Conservation (phyloP, 139 green algal genomes). For the Volvox reticuliferus region DNA sequence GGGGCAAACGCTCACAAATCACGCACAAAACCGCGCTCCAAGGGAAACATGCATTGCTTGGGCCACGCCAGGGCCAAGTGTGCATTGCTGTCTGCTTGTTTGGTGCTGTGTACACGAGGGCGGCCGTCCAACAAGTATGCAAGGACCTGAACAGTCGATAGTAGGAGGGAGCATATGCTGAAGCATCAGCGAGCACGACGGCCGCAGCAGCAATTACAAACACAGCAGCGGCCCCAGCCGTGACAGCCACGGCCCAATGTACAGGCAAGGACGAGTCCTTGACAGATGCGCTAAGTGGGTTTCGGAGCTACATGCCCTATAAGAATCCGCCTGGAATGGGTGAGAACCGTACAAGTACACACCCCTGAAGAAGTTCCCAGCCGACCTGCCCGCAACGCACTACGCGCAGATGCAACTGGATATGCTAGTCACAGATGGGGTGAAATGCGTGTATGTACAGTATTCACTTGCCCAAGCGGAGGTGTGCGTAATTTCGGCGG, state of each 20-base stretch:
- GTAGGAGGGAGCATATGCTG: too few species aligned
- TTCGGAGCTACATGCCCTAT: not conserved
- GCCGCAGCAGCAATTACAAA: not conserved
- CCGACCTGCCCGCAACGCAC: not conserved
- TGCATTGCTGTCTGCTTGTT: too few species aligned
- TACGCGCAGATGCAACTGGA: not conserved
- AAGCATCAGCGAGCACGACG: not conserved
- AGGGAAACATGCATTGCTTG: too few species aligned
- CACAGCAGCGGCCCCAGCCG: not conserved
- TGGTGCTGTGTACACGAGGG: too few species aligned
- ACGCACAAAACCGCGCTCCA: too few species aligned
- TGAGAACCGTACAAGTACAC: slow-evolving; percentile 13
- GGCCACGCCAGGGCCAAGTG: too few species aligned
- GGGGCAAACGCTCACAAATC: too few species aligned
- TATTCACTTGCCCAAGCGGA: not conserved
- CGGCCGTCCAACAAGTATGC: too few species aligned
- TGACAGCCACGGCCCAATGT: not conserved
- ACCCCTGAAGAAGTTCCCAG: not conserved
- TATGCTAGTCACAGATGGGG: not conserved
- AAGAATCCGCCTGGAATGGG: too few species aligned
- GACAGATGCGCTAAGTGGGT: not conserved
- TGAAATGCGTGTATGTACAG: not conserved
- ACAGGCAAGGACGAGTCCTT: too few species aligned
- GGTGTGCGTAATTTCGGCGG: not conserved
- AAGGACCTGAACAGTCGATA: too few species aligned